Evolutionary conservation across 1,284 basidiomycete species (phyloP).

Genomic region (Malassezia sp.): DNA sequence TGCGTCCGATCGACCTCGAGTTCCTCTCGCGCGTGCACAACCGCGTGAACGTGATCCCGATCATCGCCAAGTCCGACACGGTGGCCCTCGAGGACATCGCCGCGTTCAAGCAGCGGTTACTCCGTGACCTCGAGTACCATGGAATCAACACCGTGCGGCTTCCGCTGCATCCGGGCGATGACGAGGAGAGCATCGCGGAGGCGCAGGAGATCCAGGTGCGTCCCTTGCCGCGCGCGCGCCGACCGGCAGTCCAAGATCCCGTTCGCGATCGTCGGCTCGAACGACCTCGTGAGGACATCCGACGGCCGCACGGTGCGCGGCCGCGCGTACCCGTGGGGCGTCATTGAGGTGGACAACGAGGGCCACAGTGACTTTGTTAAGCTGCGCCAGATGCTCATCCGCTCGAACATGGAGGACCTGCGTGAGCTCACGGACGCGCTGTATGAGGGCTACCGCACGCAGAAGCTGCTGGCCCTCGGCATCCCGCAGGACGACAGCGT

Average conservation of each 20-base stretch:
- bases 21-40: slow-evolving; percentile 44
- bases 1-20: slow-evolving; percentile 45
- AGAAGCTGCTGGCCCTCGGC: slow-evolving; percentile 40
- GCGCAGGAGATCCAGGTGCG: slow-evolving; percentile 41
- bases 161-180: slow-evolving; percentile 38
- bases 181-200: slow-evolving; percentile 44
- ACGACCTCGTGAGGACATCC: slow-evolving; percentile 40
- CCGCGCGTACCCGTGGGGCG: slow-evolving; percentile 45
- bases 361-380: slow-evolving; percentile 47
- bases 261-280: slow-evolving; percentile 43
- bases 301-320: slow-evolving; percentile 43
- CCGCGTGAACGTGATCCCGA: slow-evolving; percentile 44
- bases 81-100: slow-evolving; percentile 40
- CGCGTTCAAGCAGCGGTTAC: slow-evolving; percentile 40
- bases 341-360: slow-evolving; percentile 46
- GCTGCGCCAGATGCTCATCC: slow-evolving; percentile 46
- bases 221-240: too few species aligned
- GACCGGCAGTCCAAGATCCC: slow-evolving; percentile 44
- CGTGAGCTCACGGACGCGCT: slow-evolving; percentile 42
- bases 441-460: slow-evolving; percentile 43
- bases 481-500: slow-evolving; percentile 44
- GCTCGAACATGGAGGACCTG: slow-evolving; percentile 46
- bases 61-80: slow-evolving; percentile 46
- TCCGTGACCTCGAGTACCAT: slow-evolving; percentile 43
- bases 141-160: slow-evolving; percentile 43